Conservation (phyloP, 2,329 filamentous ascomycete species). For the Fusarium nanum region DNA sequence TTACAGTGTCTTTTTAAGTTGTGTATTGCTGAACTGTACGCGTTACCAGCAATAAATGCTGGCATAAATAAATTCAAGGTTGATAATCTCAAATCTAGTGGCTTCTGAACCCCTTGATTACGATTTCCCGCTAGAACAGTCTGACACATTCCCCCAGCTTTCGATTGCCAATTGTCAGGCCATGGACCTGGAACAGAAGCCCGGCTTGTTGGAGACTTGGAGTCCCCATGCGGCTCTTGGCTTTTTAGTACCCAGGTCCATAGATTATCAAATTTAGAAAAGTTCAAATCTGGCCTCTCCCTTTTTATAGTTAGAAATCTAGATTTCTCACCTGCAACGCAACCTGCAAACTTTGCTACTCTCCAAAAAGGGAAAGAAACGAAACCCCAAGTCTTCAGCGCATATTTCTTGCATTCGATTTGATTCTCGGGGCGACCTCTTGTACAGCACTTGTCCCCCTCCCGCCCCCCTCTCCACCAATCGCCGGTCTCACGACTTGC, state of each 20-base stretch:
- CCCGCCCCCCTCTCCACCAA: conserved; percentile 37
- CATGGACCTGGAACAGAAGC: conserved; percentile 38
- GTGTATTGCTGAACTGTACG: not conserved
- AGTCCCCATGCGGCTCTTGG: conserved; percentile 37
- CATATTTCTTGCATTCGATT: conserved; percentile 34
- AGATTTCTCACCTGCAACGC: conserved; percentile 15
- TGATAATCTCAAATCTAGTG: conserved; percentile 4
- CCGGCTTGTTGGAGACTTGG: conserved; percentile 17
- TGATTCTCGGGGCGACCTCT: conserved; percentile 32
- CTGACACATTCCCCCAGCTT: conserved; percentile 42
- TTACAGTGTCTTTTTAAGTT: not conserved
- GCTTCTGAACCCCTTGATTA: conserved; percentile 16
- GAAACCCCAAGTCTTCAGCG: conserved; percentile 3
- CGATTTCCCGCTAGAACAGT: conserved; percentile 36
- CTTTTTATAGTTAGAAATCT: conserved; percentile 4
- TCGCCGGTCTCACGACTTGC: conserved; percentile 26
- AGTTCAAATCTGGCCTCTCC: conserved; percentile 41
- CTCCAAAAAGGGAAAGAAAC: not conserved
- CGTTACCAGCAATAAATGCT: not conserved
- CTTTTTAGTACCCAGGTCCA: conserved; percentile 31
- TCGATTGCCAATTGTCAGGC: conserved; percentile 41
- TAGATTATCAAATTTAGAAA: conserved; percentile 38
- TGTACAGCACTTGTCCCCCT: conserved; percentile 30
- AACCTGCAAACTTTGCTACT: conserved; percentile 6
- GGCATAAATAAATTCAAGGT: too few relatives aligned